A percentile compares a stretch with the other conserved stretches of the same genome.
Evolutionary conservation across 1,284 basidiomycete genomes (phyloP).

Genomic region (Ganoderma lucidum): DNA sequence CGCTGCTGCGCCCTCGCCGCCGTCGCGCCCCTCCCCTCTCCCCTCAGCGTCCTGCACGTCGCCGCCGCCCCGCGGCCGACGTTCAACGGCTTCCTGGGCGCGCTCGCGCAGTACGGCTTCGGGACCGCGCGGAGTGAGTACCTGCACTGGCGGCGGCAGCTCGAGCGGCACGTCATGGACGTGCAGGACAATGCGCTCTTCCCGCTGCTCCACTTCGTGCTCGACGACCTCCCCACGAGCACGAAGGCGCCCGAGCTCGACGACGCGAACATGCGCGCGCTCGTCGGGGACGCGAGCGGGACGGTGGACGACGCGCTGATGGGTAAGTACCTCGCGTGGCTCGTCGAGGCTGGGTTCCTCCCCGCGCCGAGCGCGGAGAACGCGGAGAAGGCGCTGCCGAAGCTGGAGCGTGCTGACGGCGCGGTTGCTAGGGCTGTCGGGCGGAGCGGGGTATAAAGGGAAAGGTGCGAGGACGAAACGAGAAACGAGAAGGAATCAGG

Average conservation of each 20-base stretch:
- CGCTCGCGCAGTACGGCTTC: constrained; percentile 86
- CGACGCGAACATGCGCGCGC: constrained; percentile 81
- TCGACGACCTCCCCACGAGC: constrained; percentile 96
- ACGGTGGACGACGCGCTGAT: constrained; percentile 85
- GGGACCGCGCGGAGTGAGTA: constrained; percentile 85
- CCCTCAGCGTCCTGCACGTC: constrained; percentile 85
- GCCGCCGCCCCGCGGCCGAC: constrained; percentile 89
- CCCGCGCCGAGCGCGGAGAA: constrained; percentile 59
- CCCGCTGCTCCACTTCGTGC: constrained; percentile 95
- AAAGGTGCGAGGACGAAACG: background rate
- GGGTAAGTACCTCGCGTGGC: constrained; percentile 95
- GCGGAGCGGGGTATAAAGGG: constrained; percentile 47
- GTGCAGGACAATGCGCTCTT: constrained; percentile 96
- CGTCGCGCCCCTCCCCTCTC: constrained; percentile 55
- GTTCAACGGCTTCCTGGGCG: constrained; percentile 89
- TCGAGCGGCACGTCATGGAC: constrained; percentile 96
- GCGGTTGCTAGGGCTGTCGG: constrained; percentile 52
- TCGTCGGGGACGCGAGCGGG: constrained; percentile 61
- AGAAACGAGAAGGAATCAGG: background rate
- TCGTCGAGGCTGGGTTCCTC: constrained; percentile 89
- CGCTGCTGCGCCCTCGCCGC: constrained; percentile 81
- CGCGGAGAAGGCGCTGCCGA: constrained; percentile 56
- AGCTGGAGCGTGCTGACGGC: constrained; percentile 38
- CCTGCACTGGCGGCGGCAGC: constrained; percentile 88
- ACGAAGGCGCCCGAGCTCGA: constrained; percentile 95